Conservation (phyloP, 805 yeast genomes). For the Wickerhamomyces ciferrii region DNA sequence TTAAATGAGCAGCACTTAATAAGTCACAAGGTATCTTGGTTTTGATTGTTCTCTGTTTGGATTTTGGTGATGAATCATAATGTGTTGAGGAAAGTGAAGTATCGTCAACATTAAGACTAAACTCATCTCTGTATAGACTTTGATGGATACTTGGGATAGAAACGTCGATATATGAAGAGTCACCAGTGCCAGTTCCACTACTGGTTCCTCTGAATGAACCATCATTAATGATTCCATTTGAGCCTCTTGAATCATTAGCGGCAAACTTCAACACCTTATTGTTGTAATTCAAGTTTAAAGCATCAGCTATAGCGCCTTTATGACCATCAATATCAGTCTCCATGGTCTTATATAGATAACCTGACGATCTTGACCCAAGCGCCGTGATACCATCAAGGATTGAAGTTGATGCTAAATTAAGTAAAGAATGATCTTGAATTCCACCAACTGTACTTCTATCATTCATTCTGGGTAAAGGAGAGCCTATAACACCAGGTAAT, state of each 20-base stretch:
- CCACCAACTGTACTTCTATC: conserved; percentile 17
- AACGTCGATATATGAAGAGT: not conserved
- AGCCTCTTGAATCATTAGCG: conserved; percentile 1
- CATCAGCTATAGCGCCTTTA: conserved; percentile 40
- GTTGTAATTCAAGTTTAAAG: conserved; percentile 37
- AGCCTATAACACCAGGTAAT: not conserved
- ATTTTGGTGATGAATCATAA: conserved; percentile 2
- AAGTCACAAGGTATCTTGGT: conserved; percentile 43
- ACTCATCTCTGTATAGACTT: not conserved
- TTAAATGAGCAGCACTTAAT: conserved; percentile 63
- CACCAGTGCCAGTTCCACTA: too few species aligned
- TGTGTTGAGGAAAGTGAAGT: not conserved
- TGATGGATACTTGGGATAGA: not conserved
- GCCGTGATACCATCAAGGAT: conserved; percentile 1
- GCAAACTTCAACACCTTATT: conserved; percentile 36
- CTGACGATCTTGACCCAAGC: not conserved
- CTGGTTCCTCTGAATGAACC: too few species aligned
- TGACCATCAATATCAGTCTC: conserved; percentile 17
- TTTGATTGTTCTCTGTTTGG: conserved; percentile 22
- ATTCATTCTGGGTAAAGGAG: conserved; percentile 13
- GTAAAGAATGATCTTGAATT: not conserved
- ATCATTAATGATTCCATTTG: not conserved
- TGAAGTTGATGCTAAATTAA: not conserved
- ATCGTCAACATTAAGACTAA: not conserved
- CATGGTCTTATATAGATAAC: not conserved